A percentile compares a stretch with the other conserved stretches of the same genome.
phyloP scores from a whole-genome alignment of 2,329 filamentous ascomycete species.

The Sporothrix variecibatus region DNA sequence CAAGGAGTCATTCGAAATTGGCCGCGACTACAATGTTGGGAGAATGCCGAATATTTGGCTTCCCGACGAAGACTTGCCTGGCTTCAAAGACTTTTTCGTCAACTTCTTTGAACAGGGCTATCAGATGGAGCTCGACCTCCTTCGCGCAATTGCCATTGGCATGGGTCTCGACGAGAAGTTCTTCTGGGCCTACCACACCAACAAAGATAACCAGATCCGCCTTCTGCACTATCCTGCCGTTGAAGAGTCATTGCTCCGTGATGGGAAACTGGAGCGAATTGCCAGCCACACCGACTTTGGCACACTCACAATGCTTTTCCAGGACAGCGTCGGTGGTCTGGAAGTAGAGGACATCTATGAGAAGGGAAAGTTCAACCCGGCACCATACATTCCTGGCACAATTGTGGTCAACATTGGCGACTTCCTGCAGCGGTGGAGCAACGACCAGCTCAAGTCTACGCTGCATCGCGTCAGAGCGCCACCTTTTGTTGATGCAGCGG shows the following conservation, averaged over 20 bases:
- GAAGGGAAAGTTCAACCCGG: slow-evolving; percentile 43
- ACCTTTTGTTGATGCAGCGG: slow-evolving; percentile 26
- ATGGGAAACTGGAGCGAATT: slow-evolving; percentile 35
- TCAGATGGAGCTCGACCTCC: slow-evolving; percentile 35
- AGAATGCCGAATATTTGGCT: slow-evolving; percentile 44
- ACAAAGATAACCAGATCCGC: slow-evolving; percentile 60
- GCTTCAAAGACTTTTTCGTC: slow-evolving; percentile 40
- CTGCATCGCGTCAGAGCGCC: slow-evolving; percentile 30
- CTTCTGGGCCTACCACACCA: slow-evolving; percentile 46
- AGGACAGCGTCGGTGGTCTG: slow-evolving; percentile 47
- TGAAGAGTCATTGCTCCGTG: slow-evolving; percentile 36
- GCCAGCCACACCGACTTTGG: slow-evolving; percentile 40
- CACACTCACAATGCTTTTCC: slow-evolving; percentile 51
- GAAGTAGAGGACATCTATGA: slow-evolving; percentile 45
- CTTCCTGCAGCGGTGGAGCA: slow-evolving; percentile 45
- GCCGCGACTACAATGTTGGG: slow-evolving; percentile 36
- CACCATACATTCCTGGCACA: slow-evolving; percentile 37
- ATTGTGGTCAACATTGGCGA: slow-evolving; percentile 47
- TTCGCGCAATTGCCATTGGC: slow-evolving; percentile 39
- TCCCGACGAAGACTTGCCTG: slow-evolving; percentile 41
- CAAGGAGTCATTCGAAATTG: slow-evolving; percentile 47
- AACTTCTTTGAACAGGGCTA: slow-evolving; percentile 39
- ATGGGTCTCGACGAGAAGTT: slow-evolving; percentile 36
- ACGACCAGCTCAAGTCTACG: slow-evolving; percentile 34
- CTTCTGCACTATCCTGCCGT: slow-evolving; percentile 56